Percentiles rank a stretch among this genome's conserved stretches.
phyloP scores from a whole-genome alignment of 768 basidiomycete species.

The Pholiota molesta region DNA sequence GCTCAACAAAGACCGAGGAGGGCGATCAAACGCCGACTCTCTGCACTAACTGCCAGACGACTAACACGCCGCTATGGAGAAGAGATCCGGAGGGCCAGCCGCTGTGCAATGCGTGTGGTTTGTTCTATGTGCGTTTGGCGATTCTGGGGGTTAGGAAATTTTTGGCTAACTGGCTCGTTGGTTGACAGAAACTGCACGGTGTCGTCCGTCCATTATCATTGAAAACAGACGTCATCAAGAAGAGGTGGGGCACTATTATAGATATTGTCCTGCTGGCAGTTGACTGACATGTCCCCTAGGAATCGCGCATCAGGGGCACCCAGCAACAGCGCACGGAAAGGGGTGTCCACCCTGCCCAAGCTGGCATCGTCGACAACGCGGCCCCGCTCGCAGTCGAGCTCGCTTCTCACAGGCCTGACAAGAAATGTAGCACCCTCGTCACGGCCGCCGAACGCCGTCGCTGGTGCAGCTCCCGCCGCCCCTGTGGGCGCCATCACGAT shows the following conservation, averaged over 20 bases:
- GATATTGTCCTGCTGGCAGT: background rate
- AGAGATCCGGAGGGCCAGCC: constrained; percentile 93
- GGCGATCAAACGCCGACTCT: constrained; percentile 75
- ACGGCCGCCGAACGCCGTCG: constrained; percentile 29
- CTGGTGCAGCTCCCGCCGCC: background rate
- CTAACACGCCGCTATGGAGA: constrained; percentile 93
- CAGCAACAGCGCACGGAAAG: constrained; percentile 67
- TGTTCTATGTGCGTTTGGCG: constrained; percentile 20
- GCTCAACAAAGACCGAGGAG: constrained; percentile 52
- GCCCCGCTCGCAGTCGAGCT: constrained; percentile 73
- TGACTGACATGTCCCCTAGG: constrained; percentile 37
- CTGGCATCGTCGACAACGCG: constrained; percentile 74
- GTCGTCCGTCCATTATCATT: constrained; percentile 92
- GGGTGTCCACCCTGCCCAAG: constrained; percentile 65
- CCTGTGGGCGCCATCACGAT: constrained; percentile 47
- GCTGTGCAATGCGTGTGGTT: constrained; percentile 60
- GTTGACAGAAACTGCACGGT: constrained; percentile 86
- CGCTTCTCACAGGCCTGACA: constrained; percentile 47
- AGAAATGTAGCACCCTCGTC: constrained; percentile 22
- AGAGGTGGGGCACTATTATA: constrained; percentile 54
- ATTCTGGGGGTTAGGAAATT: background rate
- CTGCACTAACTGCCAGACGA: constrained; percentile 95
- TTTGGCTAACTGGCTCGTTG: constrained; percentile 8
- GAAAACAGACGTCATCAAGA: constrained; percentile 98
- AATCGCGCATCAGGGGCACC: constrained; percentile 83